Evolutionary conservation across 192 early-diverging fungal species (phyloP), one percentile per base, ranked within the genome.

Genomic region (Rhizophagus clarus): DNA sequence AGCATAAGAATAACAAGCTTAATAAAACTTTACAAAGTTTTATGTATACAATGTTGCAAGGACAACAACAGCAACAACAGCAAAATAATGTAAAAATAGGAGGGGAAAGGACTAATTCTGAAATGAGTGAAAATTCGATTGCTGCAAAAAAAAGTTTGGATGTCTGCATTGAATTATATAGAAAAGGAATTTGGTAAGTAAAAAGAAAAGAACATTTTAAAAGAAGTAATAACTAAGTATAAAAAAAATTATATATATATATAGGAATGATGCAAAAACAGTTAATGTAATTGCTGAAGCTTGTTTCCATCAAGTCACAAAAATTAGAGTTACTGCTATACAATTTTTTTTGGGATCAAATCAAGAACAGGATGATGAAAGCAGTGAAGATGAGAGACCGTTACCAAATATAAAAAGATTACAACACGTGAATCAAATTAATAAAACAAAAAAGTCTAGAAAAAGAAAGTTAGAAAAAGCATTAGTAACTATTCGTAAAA

Each of bases 271-370:
- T 84, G 91, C 94, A 61, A 99, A 99, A 88, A 99, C 98, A 24
- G 96, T 98, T 79, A 99, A 99, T 85, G 95, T 99, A 22, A 95
- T 99, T 84, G 93, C 95, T 20, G 95, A 97, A 82, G 97, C 97
- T 11, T 98, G 96, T 84, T 97, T 98, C 77, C 97, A 95, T 56
- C 92, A 92, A 31, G 90, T 92, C 11, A 88, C 94, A 83, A 99
- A 99, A 84, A 89, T 99, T 45, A 92, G 94, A 80, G 92, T 96
- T 24, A 96, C 96, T 2, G 98, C 97, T 1, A 83, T 98, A 9
- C 93, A 97, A 73, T 99, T 99, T 82, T 99, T 99, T 82, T 87
- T 99, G 77, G 95, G 94, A 72, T 91, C 89, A 68, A 90, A 92
- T 77, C 89, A 94, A 49, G 92, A 93, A 31, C 85, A 86, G 2